Conservation (phyloP, 257 asterid genomes). For the Gentiana straminea region DNA sequence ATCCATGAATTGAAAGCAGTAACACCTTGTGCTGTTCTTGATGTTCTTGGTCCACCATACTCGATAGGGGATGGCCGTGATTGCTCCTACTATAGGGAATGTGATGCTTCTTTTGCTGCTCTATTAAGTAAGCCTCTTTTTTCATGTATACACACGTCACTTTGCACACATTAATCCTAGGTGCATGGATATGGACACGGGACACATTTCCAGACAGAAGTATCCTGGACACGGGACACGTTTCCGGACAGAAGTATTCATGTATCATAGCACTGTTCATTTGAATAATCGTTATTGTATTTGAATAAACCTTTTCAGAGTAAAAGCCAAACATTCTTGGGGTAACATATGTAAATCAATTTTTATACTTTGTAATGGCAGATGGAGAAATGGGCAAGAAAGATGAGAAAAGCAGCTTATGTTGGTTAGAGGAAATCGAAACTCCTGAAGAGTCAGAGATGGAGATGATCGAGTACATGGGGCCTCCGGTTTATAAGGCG, state of each 20-base stretch:
- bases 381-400: slow-evolving; percentile 19
- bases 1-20: slow-evolving; percentile 70
- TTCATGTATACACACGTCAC: too few relatives aligned
- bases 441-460: slow-evolving; percentile 61
- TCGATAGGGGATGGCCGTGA: slow-evolving; percentile 62
- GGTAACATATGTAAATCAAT: not conserved
- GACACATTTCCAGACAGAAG: not conserved
- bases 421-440: slow-evolving; percentile 58
- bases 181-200: not conserved
- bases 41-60: slow-evolving; percentile 80
- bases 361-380: slow-evolving; percentile 12
- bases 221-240: not conserved
- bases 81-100: slow-evolving; percentile 37
- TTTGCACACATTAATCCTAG: not conserved
- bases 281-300: not conserved
- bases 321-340: not conserved
- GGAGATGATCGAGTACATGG: slow-evolving; percentile 62
- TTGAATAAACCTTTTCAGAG: too few relatives aligned
- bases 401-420: slow-evolving; percentile 24
- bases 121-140: slow-evolving; percentile 19
- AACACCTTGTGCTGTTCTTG: slow-evolving; percentile 78
- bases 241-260: not conserved
- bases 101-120: slow-evolving; percentile 24
- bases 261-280: not conserved
- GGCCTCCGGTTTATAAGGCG: slow-evolving; percentile 38